Evolutionary conservation across 805 yeast species (phyloP).

Genomic region (Metschnikowia shivogae): DNA sequence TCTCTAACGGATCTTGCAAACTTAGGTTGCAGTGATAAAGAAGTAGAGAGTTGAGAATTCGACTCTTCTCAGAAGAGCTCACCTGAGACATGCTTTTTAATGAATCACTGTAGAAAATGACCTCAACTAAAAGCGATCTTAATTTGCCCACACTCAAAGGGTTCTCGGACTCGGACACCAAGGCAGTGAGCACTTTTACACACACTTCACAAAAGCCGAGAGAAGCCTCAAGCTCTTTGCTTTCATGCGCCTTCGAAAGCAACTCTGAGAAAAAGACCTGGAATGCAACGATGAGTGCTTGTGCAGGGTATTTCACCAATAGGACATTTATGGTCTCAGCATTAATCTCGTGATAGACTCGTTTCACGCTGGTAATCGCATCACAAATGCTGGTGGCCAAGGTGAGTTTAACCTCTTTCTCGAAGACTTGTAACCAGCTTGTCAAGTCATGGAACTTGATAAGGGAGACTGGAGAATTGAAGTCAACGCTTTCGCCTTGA

Average conservation of each 20-base stretch:
- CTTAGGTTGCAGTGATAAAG: conserved; percentile 38
- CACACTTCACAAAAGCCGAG: conserved; percentile 5
- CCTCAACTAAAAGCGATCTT: conserved; percentile 64
- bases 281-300: conserved; percentile 48
- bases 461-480: conserved; percentile 43
- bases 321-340: conserved; percentile 18
- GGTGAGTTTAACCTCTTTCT: conserved; percentile 47
- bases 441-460: conserved; percentile 41
- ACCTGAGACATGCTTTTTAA: conserved; percentile 16
- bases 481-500: conserved; percentile 56
- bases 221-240: not conserved
- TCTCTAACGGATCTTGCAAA: conserved; percentile 22
- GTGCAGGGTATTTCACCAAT: conserved; percentile 48
- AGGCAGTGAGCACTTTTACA: conserved; percentile 26
- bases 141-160: conserved; percentile 36
- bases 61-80: conserved; percentile 15
- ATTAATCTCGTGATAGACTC: not conserved
- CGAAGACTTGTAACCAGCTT: conserved; percentile 63
- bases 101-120: conserved; percentile 54
- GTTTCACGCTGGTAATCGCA: conserved; percentile 23
- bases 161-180: conserved; percentile 19
- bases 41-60: conserved; percentile 52
- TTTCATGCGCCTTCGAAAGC: conserved; percentile 30
- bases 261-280: conserved; percentile 55
- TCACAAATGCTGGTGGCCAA: conserved; percentile 33